phyloP scores from a whole-genome alignment of 1,284 basidiomycete species.

The Agroathelia rolfsii region DNA sequence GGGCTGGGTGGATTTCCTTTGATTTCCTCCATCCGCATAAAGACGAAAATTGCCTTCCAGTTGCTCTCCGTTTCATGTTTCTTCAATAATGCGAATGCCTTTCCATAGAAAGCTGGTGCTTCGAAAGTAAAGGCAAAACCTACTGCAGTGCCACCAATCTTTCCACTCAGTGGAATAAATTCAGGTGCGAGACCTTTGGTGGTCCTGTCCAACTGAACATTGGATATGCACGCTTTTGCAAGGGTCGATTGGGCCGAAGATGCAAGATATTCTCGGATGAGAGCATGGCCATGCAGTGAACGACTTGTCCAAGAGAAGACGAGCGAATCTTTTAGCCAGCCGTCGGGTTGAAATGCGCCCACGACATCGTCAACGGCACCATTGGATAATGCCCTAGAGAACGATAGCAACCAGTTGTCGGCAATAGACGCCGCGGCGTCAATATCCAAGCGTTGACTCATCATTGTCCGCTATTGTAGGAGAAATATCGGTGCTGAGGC shows the following conservation, averaged over 20 bases:
- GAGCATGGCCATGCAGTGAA: constrained; percentile 20
- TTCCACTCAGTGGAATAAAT: no score
- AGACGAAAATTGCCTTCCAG: constrained; percentile 18
- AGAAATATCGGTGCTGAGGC: no score
- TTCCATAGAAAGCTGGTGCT: constrained; percentile 25
- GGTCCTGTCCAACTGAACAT: constrained; percentile 24
- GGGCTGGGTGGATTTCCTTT: constrained; percentile 22
- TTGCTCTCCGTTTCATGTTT: constrained; percentile 9
- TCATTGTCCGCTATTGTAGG: no score
- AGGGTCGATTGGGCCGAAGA: no score
- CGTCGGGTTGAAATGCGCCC: constrained; percentile 19
- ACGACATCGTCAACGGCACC: constrained; percentile 14
- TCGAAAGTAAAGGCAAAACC: constrained; percentile 30
- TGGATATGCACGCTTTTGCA: constrained; percentile 14
- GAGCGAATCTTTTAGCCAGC: constrained; percentile 28
- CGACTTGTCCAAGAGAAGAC: constrained; percentile 27
- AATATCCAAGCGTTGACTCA: no score
- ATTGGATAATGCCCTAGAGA: constrained; percentile 12
- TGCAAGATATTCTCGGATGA: constrained; percentile 20
- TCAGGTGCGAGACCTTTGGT: no score
- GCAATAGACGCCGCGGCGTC: no score
- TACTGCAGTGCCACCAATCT: no score
- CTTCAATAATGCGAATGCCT: constrained; percentile 27
- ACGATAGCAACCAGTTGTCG: constrained; percentile 12
- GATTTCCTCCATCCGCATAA: constrained; percentile 20